Conservation (phyloP, 257 asterid species). For the Paulownia fortunei region DNA sequence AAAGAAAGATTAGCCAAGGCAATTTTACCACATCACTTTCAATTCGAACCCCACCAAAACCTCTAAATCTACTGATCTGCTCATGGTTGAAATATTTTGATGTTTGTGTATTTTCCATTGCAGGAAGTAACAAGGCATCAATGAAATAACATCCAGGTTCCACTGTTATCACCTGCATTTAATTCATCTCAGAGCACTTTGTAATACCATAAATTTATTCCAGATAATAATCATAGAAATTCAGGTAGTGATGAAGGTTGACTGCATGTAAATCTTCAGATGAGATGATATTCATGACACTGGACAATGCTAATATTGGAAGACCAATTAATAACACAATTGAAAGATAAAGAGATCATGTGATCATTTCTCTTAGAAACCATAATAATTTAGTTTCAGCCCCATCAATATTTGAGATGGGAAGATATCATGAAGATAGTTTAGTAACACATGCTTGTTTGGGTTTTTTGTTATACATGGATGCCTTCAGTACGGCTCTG, state of each 20-base stretch:
- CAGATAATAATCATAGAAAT: neutral
- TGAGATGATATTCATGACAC: neutral
- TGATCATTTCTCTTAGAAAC: conserved; percentile 11
- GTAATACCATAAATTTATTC: neutral
- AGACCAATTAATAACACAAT: conserved; percentile 14
- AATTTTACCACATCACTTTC: conserved; percentile 91
- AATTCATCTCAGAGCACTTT: conserved; percentile 26
- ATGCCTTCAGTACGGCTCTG: neutral
- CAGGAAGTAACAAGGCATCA: conserved; percentile 85
- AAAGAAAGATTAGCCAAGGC: conserved; percentile 33
- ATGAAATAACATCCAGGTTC: conserved; percentile 98
- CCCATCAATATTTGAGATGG: conserved; percentile 9
- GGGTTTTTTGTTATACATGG: neutral
- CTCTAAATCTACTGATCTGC: conserved; percentile 69
- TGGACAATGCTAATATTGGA: neutral
- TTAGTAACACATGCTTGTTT: neutral
- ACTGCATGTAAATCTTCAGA: conserved; percentile 7
- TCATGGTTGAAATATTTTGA: conserved; percentile 74
- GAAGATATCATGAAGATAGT: neutral
- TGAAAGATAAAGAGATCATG: neutral
- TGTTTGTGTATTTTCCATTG: conserved; percentile 69
- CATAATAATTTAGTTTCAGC: neutral
- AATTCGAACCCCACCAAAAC: conserved; percentile 93
- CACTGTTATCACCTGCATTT: conserved; percentile 90
- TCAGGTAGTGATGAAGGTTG: neutral